Evolutionary conservation across 345 rosid species (phyloP).

Genomic region (Lepidium africanum): DNA sequence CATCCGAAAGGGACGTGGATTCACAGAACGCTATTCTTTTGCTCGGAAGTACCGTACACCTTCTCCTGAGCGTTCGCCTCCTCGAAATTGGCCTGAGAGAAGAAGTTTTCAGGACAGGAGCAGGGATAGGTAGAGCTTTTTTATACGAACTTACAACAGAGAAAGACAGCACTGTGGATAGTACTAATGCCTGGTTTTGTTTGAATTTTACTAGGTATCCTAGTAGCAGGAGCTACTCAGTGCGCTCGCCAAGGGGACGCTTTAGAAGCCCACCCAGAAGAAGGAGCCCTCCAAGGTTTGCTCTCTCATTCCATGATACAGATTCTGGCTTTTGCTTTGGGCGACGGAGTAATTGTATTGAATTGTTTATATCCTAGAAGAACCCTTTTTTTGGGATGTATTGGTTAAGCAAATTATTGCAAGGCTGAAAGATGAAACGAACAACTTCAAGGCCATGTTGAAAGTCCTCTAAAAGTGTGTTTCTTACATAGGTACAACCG

Average conservation of each 20-base stretch:
- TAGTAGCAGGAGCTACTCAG: slow-evolving; percentile 44
- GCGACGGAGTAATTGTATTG: too few relatives aligned
- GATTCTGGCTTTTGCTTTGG: neutral
- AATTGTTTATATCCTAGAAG: neutral
- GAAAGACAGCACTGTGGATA: neutral
- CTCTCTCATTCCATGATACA: slow-evolving; percentile 12
- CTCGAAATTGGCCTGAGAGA: slow-evolving; percentile 50
- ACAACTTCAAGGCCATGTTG: neutral
- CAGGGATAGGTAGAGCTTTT: slow-evolving; percentile 52
- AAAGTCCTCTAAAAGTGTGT: neutral
- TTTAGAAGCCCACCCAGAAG: slow-evolving; percentile 69
- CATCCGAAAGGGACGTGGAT: slow-evolving; percentile 93
- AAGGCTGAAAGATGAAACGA: neutral
- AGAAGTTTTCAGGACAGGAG: slow-evolving; percentile 58
- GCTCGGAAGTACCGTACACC: slow-evolving; percentile 94
- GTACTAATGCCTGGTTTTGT: slow-evolving; percentile 3
- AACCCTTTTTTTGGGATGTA: neutral
- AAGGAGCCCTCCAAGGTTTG: slow-evolving; percentile 76
- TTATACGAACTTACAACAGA: neutral
- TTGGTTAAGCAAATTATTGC: neutral
- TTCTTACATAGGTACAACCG: slow-evolving; percentile 36
- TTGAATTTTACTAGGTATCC: slow-evolving; percentile 41
- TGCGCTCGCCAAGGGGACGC: slow-evolving; percentile 44
- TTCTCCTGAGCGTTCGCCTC: slow-evolving; percentile 70
- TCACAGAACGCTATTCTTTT: slow-evolving; percentile 81